Base-by-base conservation (phyloP, 495 filamentous ascomycete genomes). In the Halenospora varia region DNA sequence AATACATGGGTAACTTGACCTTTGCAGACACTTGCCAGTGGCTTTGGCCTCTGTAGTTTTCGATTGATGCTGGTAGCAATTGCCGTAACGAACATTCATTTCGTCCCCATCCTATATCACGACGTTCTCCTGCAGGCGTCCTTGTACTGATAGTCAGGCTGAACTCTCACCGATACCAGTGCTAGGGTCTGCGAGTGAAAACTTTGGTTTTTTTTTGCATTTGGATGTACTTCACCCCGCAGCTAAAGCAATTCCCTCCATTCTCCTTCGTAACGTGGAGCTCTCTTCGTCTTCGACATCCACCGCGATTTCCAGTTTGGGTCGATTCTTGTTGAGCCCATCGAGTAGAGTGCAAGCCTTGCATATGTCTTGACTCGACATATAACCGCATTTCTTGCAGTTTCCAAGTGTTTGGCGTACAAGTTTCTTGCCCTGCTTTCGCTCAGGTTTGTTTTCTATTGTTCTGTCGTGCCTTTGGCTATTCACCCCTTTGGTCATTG, bases 321-420 rank as follows among this genome's bases (percentile, higher is more conserved):
- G 87, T 29, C 92, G 74, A 64, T 89, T 96, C 75, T 92, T 95
- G 66, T 97, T 97, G 57, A 98, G 70, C 0, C 89, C 89, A 60
- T 97, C 92, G 11, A 98, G 81, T 17, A 98, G 76, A 55, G 82
- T 85, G 72, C 94, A 98, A 0, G 94, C 94, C 71, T 98, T 95
- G 73, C 94, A 98, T 42, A 96, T 82, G n/a, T 80, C 78, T 70
- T 97, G 94, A 66, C 91, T 96, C 0, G 93, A 96, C 68, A 98
- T 87, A 66, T 98, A 98, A 10, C 94, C 94, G 62, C 94, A 98
- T 24, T 82, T 85, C 64, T 81, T 83, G 66, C 94, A 98, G 62
- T 84, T 88, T 3, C 91, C 88, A 56, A 96, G 77, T n/a, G 81
- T 83, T 70, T 97, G 94, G 55, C 70, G 72, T 25, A 79, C 75